phyloP scores from a whole-genome alignment of 2,329 filamentous ascomycete genomes.

The Aspergillus transmontanensis region DNA sequence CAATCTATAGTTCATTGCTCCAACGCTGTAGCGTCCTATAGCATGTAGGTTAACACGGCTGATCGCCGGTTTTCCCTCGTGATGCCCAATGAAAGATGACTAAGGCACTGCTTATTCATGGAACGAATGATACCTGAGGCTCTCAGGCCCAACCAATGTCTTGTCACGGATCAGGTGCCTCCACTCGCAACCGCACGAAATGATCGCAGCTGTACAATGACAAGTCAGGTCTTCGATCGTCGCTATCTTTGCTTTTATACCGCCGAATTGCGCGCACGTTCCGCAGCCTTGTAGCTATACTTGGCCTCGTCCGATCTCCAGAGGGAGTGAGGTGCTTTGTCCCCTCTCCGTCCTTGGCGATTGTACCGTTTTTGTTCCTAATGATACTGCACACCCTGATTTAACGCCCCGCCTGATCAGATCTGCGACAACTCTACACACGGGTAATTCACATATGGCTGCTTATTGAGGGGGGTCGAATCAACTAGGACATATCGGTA shows the following conservation, averaged over 20 bases:
- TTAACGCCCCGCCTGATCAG: conserved; percentile 13
- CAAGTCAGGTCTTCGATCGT: background rate
- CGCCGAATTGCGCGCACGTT: background rate
- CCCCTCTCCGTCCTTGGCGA: conserved; percentile 21
- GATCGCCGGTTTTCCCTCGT: background rate
- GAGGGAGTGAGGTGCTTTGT: conserved; percentile 13
- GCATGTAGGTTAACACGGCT: background rate
- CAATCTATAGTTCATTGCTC: background rate
- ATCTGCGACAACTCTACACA: conserved; percentile 10
- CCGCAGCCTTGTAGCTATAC: background rate
- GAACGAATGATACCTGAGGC: conserved; percentile 1
- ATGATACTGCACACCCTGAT: conserved; percentile 21
- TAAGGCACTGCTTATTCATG: conserved; percentile 2
- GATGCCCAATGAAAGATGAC: background rate
- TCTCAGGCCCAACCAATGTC: conserved; percentile 8
- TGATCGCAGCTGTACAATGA: conserved; percentile 11
- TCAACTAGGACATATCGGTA: conserved; percentile 17
- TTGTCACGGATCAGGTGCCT: conserved; percentile 11
- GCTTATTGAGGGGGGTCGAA: conserved; percentile 17
- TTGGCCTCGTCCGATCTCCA: conserved; percentile 3
- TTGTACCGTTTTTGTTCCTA: conserved; percentile 27
- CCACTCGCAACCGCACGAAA: conserved; percentile 16
- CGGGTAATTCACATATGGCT: conserved; percentile 24
- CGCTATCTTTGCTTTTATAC: background rate
- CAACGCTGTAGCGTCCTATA: background rate